A percentile compares a stretch with the other conserved stretches of the same genome.
These are phyloP conservation scores for Yamadazyma dendronema DNA, from an alignment of 1,139 yeast species.

Conservation along the genomic window DNA sequence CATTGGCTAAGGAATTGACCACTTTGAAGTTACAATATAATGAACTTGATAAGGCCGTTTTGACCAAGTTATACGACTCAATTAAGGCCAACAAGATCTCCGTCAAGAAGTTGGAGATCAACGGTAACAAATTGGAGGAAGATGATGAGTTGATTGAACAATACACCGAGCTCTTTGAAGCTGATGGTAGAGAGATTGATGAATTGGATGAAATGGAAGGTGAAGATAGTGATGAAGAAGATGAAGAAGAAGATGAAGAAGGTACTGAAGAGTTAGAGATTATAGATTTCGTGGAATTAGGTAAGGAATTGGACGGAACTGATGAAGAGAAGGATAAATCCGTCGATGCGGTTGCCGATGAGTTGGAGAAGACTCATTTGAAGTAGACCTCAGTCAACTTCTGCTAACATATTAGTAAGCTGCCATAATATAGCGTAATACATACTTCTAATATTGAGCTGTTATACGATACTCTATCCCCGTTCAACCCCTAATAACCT, in stretches of 20 bases:
- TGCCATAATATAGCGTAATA: neutral
- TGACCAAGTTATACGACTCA: conserved; percentile 54
- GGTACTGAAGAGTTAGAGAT: conserved; percentile 52
- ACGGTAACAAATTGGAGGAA: conserved; percentile 80
- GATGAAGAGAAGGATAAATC: conserved; percentile 32
- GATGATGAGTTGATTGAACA: conserved; percentile 36
- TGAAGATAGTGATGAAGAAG: conserved; percentile 81
- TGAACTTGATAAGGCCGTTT: conserved; percentile 71
- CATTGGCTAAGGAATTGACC: conserved; percentile 44
- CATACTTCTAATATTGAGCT: neutral
- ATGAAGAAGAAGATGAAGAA: conserved; percentile 65
- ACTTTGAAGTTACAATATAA: conserved; percentile 80
- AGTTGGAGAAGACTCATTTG: conserved; percentile 54
- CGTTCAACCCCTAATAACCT: no score
- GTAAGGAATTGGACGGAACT: conserved; percentile 50
- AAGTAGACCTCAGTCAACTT: conserved; percentile 15
- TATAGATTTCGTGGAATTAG: conserved; percentile 56
- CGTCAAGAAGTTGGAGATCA: conserved; percentile 70
- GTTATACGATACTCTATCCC: no score
- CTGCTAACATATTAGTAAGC: no score
- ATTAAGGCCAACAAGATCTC: conserved; percentile 56
- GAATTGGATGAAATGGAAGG: conserved; percentile 95
- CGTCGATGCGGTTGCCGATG: conserved; percentile 62
- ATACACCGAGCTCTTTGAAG: conserved; percentile 56
- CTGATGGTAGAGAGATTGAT: conserved; percentile 73